Percentiles rank a stretch among this genome's conserved stretches.
These are phyloP conservation scores for Candida orba DNA, from an alignment of 805 yeast genomes.

Conservation along the genomic window DNA sequence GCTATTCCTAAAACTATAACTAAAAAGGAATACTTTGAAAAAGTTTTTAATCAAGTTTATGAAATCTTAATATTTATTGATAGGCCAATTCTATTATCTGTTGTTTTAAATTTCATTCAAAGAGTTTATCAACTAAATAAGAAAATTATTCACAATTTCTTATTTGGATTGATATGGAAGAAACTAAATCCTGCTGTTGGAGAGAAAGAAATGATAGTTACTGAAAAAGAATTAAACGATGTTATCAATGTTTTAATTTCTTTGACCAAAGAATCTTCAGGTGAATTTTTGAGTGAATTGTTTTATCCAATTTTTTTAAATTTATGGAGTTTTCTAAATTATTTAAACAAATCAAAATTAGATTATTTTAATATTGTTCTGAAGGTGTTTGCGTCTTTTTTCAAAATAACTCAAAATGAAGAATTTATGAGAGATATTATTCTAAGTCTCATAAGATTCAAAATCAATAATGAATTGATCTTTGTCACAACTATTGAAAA, in stretches of 20 bases:
- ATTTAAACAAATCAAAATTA: slow-evolving; percentile 24
- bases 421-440: slow-evolving; percentile 22
- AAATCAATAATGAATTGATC: slow-evolving; percentile 30
- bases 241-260: slow-evolving; percentile 60
- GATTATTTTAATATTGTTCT: slow-evolving; percentile 26
- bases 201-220: slow-evolving; percentile 27
- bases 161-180: slow-evolving; percentile 44
- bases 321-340: slow-evolving; percentile 32
- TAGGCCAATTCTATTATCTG: slow-evolving; percentile 51
- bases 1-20: slow-evolving; percentile 50
- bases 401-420: slow-evolving; percentile 24
- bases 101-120: slow-evolving; percentile 48
- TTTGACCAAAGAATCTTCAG: slow-evolving; percentile 39
- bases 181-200: slow-evolving; percentile 32
- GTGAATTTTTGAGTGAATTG: slow-evolving; percentile 29
- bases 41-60: slow-evolving; percentile 59
- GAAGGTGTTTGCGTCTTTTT: slow-evolving; percentile 27
- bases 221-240: slow-evolving; percentile 50
- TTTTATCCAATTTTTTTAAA: slow-evolving; percentile 23
- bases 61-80: slow-evolving; percentile 50
- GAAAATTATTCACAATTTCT: slow-evolving; percentile 48
- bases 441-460: slow-evolving; percentile 24
- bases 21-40: slow-evolving; percentile 44
- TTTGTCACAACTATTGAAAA: slow-evolving; percentile 29
- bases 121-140: slow-evolving; percentile 43